Percentiles rank a stretch among this genome's conserved stretches.
Conservation (phyloP, 495 filamentous ascomycete species). For the Penicillium angulare region DNA sequence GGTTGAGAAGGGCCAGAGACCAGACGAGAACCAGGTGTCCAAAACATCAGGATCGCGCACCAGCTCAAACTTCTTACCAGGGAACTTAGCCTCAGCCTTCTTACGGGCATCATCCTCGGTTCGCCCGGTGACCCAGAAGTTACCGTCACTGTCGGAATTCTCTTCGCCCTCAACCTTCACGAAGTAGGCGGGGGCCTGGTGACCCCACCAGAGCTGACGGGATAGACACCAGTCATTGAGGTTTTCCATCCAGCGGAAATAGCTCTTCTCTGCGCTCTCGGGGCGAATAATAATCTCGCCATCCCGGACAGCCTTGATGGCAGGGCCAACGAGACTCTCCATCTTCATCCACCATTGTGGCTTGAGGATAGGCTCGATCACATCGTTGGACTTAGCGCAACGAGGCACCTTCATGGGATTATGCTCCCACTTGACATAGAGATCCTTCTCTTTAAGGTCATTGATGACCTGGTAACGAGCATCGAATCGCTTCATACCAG, state of each 20-base stretch:
- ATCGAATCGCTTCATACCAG: constrained; percentile 73
- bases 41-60: constrained; percentile 69
- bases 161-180: constrained; percentile 66
- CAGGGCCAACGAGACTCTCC: constrained; percentile 56
- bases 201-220: constrained; percentile 84
- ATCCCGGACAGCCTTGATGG: constrained; percentile 64
- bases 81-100: constrained; percentile 66
- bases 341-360: constrained; percentile 79
- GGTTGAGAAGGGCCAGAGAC: constrained; percentile 78
- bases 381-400: constrained; percentile 72
- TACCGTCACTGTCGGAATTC: constrained; percentile 49
- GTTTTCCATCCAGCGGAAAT: constrained; percentile 68
- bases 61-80: constrained; percentile 66
- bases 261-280: constrained; percentile 67
- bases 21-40: constrained; percentile 83
- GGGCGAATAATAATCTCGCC: constrained; percentile 70
- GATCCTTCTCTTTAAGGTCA: constrained; percentile 64
- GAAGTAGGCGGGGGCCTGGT: constrained; percentile 73
- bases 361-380: constrained; percentile 78
- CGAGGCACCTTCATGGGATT: constrained; percentile 80
- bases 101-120: constrained; percentile 61
- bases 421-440: constrained; percentile 75
- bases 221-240: constrained; percentile 84
- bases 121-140: constrained; percentile 67
- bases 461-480: constrained; percentile 68